Evolutionary conservation across 2,329 filamentous ascomycete genomes (phyloP), one percentile per base, ranked within the genome.

Genomic region (Purpureocillium takamizusanense): DNA sequence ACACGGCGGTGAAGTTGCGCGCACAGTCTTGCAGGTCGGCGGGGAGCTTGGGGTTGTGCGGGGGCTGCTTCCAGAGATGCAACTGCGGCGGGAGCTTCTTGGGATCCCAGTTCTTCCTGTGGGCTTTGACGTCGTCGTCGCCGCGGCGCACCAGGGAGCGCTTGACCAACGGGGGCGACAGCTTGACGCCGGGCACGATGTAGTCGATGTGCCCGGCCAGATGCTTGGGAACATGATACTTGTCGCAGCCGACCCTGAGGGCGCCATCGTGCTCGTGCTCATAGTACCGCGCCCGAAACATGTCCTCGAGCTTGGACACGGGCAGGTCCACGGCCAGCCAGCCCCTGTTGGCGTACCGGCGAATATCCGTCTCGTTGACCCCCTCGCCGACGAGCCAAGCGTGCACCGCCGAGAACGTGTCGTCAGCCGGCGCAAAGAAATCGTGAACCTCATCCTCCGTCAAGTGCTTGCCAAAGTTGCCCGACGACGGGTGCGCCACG

Each of bases 1-100:
- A 80, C 31, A 66, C 64, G 0, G 72, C 70, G 1, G 73, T 78
- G 46, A 78, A 76, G 50, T 70, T 67, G 11, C 58, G 55, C 42
- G 73, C 67, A 48, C 76, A 80, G 11, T 43, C 36, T 18, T 39
- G 39, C 9, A 43, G 29, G 25, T 43, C 36, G 4, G 18, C 17
- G 7, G 42, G 39, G 5, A 43, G 33, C 2, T 31, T 29, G n/a
- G 42, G 33, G n/a, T 12, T 31, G 15, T 35, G 17, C 4, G 36
- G 36, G 27, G 39, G 36, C 12, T 31, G 14, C 14, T 36, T 39
- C 4, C 18, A n/a, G 11, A 33, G 25, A 7, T 12, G 4, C 9
- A 27, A 10, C 5, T 37, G 17, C 4, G 39, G 25, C n/a, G 36
- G 27, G 21, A 42, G 21, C 15, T 43, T 29, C 28, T 43, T 42